Evolutionary conservation across 2,329 filamentous ascomycete genomes (phyloP), one percentile per base, ranked within the genome.

Genomic region (Hymenoscyphus scutula): DNA sequence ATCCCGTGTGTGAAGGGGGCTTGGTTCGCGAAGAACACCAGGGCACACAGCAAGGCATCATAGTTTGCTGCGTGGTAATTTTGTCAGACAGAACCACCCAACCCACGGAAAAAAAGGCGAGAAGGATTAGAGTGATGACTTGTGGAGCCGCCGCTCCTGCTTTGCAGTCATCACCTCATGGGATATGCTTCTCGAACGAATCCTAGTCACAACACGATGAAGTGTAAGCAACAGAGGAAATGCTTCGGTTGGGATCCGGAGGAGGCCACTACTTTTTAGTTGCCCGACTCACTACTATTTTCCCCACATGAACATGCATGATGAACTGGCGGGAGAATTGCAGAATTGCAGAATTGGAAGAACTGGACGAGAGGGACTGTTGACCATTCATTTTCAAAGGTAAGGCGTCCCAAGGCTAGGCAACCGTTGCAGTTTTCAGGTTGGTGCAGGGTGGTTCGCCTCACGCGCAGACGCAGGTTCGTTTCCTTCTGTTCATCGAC

Each of bases 21-120:
- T n/a, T 41, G 25, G 51, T 41, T 55, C 51, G 53, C 25, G 23
- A 61, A 56, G 51, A 17, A 27, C 27, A 29, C 17, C 37, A 25
- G 37, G 53, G 59, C 53, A 19, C 37, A 57, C 13, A 25, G 13
- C 45, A 53, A 53, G 45, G 41, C 58, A 59, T n/a, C 41, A 10
- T 29, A 29, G 27, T 58, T 51, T 51, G 45, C 45, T 25, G 34
- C 32, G 55, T 38, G 32, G 34, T 41, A 38, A 38, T 27, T 38
- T 34, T 45, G 55, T 27, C 37, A 38, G 34, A 38, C 34, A 17
- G 34, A 37, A 37, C 23, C 37, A 27, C 17, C 34, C 25, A n/a
- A 10, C 30, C 23, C 25, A 54, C 25, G 53, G 51, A 25, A 19
- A 13, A 30, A 32, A 54, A 30, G 51, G 29, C 25, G 19, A n/a